These are phyloP conservation scores for Oryza meyeriana DNA, from an alignment of 176 grass and related monocot genomes.

Conservation along the genomic window DNA sequence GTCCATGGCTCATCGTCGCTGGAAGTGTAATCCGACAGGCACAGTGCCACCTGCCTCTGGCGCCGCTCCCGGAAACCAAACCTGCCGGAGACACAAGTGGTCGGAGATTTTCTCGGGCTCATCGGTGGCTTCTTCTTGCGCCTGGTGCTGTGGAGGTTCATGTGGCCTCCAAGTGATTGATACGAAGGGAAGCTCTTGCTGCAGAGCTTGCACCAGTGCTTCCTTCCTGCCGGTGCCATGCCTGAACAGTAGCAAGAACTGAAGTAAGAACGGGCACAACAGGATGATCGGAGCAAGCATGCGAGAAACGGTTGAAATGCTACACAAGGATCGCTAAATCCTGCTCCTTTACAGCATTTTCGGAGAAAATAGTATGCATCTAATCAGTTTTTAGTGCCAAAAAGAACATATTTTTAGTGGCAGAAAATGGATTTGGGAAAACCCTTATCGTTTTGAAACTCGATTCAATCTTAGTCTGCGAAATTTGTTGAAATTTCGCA, in stretches of 20 bases:
- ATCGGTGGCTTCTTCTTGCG: conserved; percentile 7
- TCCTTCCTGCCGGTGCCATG: conserved; percentile 25
- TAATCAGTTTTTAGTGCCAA: not conserved
- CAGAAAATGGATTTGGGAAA: not conserved
- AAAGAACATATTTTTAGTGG: not conserved
- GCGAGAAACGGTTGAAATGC: not conserved
- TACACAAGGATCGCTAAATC: not conserved
- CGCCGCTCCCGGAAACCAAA: conserved; percentile 27
- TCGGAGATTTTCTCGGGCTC: not conserved
- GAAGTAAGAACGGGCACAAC: not conserved
- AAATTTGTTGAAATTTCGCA: not conserved
- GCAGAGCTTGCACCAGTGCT: conserved; percentile 43
- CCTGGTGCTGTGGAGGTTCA: conserved; percentile 18
- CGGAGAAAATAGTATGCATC: not conserved
- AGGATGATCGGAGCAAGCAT: not conserved
- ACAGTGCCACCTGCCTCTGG: not conserved
- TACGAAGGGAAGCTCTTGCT: conserved; percentile 42
- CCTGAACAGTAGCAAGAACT: conserved; percentile 13
- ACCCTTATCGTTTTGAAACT: not conserved
- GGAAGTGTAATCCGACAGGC: conserved; percentile 9
- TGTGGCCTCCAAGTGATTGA: conserved; percentile 40
- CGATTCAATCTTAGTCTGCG: not conserved
- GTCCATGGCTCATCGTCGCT: conserved; percentile 22
- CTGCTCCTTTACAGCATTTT: not conserved
- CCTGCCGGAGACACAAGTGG: not conserved